Conservation (phyloP, 164 flowering plant genomes). For the Echeveria elegans region DNA sequence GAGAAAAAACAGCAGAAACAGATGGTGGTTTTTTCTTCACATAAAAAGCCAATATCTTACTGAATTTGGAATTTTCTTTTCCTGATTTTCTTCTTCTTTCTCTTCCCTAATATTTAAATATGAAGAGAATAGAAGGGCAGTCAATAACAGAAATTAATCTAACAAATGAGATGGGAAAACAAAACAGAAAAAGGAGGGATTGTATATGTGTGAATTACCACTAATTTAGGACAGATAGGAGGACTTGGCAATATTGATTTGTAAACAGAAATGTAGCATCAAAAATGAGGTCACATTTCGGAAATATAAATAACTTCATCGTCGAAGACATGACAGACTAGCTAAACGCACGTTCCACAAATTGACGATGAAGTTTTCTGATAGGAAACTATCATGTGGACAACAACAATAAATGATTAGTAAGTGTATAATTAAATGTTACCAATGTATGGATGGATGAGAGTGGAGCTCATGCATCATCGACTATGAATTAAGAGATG, state of each 20-base stretch:
- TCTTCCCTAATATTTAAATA: not conserved
- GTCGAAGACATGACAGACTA: not conserved
- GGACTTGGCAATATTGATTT: not conserved
- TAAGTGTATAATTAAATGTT: not conserved
- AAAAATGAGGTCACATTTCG: not conserved
- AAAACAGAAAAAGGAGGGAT: not conserved
- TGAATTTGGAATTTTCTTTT: not conserved
- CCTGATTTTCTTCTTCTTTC: not conserved
- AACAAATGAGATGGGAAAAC: not conserved
- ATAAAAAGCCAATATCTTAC: not conserved
- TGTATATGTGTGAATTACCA: not conserved
- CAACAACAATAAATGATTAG: constrained; percentile 1
- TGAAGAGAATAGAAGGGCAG: not conserved
- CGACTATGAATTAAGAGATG: constrained; percentile 25
- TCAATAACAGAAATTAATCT: not conserved
- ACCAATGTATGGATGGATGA: not conserved
- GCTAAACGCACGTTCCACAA: not conserved
- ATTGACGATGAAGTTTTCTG: not conserved
- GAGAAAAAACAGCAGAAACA: not conserved
- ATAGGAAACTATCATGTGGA: not conserved
- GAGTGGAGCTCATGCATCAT: constrained; percentile 8
- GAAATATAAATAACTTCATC: not conserved
- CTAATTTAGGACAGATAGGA: not conserved
- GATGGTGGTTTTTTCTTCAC: not conserved
- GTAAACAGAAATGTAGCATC: not conserved